Percentiles rank a stretch among this genome's conserved stretches.
Conservation (phyloP, 805 yeast species). For the Dipodascus geniculatus region DNA sequence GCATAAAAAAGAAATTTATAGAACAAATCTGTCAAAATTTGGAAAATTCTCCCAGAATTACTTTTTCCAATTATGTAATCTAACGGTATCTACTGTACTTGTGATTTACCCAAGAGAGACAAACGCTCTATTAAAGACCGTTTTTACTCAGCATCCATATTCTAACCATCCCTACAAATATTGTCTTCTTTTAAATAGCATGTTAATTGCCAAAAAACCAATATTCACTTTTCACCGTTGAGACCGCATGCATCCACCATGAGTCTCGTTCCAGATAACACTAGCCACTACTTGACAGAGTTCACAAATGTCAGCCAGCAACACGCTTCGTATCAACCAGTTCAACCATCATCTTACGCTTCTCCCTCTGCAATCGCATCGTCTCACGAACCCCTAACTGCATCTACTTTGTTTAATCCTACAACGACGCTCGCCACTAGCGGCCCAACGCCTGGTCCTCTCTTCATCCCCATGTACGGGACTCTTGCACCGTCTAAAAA, state of each 20-base stretch:
- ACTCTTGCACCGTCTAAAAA: slow-evolving; percentile 20
- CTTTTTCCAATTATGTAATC: background rate
- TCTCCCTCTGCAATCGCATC: background rate
- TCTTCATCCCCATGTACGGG: background rate
- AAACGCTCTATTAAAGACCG: background rate
- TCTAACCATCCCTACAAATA: background rate
- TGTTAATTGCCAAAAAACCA: too few species aligned
- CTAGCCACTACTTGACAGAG: too few species aligned
- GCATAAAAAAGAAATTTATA: background rate
- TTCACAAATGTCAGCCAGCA: too few species aligned
- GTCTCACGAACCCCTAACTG: background rate
- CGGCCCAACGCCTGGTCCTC: background rate
- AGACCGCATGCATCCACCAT: too few species aligned
- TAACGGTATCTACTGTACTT: background rate
- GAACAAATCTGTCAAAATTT: background rate
- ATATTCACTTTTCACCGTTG: too few species aligned
- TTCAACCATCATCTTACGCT: too few species aligned
- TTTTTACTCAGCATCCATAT: background rate
- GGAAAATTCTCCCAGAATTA: background rate
- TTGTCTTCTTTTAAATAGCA: too few species aligned
- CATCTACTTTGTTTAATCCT: background rate
- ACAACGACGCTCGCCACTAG: background rate
- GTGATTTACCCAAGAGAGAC: background rate
- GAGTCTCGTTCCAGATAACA: too few species aligned
- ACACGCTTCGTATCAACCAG: too few species aligned